phyloP scores from a whole-genome alignment of 139 green algal genomes.

The Coelastrella sp. region DNA sequence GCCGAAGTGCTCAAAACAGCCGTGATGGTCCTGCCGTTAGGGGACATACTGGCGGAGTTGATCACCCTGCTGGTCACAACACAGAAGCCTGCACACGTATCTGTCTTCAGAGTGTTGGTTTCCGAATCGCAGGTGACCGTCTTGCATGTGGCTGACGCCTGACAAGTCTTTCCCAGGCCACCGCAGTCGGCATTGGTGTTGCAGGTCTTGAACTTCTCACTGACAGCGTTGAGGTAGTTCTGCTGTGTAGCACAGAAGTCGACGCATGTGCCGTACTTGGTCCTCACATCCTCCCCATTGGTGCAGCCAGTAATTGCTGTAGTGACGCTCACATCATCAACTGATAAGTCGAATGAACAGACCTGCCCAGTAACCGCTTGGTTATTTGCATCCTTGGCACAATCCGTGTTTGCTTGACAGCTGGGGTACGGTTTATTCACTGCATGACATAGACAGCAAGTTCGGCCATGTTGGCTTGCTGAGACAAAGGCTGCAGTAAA shows the following conservation, averaged over 20 bases:
- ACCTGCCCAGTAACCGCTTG: background rate
- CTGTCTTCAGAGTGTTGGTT: background rate
- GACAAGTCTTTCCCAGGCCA: background rate
- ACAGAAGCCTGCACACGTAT: background rate
- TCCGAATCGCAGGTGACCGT: background rate
- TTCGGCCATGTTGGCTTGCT: too few relatives aligned
- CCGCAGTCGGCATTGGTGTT: background rate
- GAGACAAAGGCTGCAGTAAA: too few relatives aligned
- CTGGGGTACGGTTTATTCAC: background rate
- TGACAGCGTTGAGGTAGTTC: background rate
- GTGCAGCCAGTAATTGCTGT: background rate
- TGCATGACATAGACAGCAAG: background rate
- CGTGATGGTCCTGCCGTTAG: constrained; percentile 2
- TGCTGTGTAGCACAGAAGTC: background rate
- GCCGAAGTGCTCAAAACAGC: constrained; percentile 1
- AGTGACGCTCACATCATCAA: background rate
- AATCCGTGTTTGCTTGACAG: background rate
- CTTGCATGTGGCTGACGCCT: background rate
- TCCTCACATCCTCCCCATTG: background rate
- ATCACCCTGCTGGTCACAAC: background rate
- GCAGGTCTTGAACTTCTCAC: background rate
- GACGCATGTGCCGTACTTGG: background rate
- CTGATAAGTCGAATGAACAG: background rate
- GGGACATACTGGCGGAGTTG: background rate
- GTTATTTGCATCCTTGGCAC: background rate